Conservation (phyloP, 1,284 basidiomycete species). For the Binderoboletus segoi region DNA sequence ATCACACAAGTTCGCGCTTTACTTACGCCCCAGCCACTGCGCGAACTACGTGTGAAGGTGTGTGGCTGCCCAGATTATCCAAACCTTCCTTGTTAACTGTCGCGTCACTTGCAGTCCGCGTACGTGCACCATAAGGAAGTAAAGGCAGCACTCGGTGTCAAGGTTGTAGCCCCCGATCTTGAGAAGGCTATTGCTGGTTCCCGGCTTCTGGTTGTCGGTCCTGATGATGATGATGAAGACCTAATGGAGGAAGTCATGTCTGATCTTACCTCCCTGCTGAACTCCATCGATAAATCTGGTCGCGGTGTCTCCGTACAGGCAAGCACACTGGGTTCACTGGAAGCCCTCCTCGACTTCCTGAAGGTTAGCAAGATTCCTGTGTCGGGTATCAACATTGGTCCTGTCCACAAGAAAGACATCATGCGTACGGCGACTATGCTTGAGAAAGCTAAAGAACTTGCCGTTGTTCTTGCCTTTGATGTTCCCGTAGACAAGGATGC, state of each 20-base stretch:
- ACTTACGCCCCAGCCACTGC: constrained; percentile 94
- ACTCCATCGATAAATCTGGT: constrained; percentile 93
- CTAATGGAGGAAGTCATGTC: constrained; percentile 96
- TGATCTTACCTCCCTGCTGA: constrained; percentile 88
- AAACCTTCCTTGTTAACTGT: constrained; percentile 3
- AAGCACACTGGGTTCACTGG: constrained; percentile 95
- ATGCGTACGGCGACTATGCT: constrained; percentile 95
- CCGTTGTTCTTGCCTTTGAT: constrained; percentile 97
- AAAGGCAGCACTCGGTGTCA: constrained; percentile 97
- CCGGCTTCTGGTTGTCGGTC: constrained; percentile 86
- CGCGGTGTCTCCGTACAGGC: constrained; percentile 98
- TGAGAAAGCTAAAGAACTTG: constrained; percentile 94
- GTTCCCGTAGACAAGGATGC: constrained; percentile 94
- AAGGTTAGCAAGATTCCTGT: constrained; percentile 96
- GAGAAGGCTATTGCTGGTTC: constrained; percentile 99
- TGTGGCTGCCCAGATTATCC: constrained; percentile 18
- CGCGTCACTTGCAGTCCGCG: constrained; percentile 61
- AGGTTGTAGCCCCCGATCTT: constrained; percentile 93
- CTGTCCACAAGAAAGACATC: constrained; percentile 95
- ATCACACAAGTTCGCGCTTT: constrained; percentile 94
- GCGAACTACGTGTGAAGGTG: constrained; percentile 95
- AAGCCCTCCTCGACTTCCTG: constrained; percentile 96
- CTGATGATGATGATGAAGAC: constrained; percentile 96
- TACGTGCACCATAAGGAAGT: constrained; percentile 99
- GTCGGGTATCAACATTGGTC: constrained; percentile 97